Base-by-base conservation (phyloP, 2,329 filamentous ascomycete species). In the Paecilomyces dactylethromorphus region DNA sequence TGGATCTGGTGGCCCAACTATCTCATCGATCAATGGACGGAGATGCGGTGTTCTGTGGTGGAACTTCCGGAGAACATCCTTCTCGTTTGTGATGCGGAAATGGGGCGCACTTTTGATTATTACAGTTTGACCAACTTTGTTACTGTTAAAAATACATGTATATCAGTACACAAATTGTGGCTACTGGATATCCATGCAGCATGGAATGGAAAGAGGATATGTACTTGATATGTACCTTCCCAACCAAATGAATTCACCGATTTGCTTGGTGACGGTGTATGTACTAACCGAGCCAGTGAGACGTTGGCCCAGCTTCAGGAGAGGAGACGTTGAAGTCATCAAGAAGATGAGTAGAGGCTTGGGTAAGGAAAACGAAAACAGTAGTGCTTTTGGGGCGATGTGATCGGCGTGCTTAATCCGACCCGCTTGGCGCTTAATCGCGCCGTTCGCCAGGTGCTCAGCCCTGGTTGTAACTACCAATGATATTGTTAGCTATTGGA, bases 61-160 rank as follows among this genome's bases (percentile, higher is more conserved):
- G 51, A 59, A 59, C 31, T 54, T 56, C 54, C 12, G 53, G 53
- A 59, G 54, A 24, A 59, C 18, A 49, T 56, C 54, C 35, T 33
- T 53, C 49, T 59, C 54, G 52, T 59, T 59, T n/a, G 31, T 29
- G n/a, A 59, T 56, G n/a, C 54, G 58, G 29, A 54, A 56, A 54
- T 59, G 35, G n/a, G 33, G 54, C 18, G 58, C 54, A 56, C n/a
- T 31, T 56, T 59, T 59, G 26, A 59, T 59, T 50, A 59, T 54
- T 3, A 59, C 54, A 56, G 50, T 45, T 39, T 59, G 45, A n/a
- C 54, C 32, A 15, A 31, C 33, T 33, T 26, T 49, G 29, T 50
- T 31, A 32, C 49, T 59, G 49, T 56, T 56, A 21, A 58, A 4
- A 33, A 33, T 10, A 10, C 12, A 13, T 13, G 32, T 33, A 13